These are phyloP conservation scores for Auricularia heimuer DNA, from an alignment of 768 basidiomycete species.

Conservation along the genomic window DNA sequence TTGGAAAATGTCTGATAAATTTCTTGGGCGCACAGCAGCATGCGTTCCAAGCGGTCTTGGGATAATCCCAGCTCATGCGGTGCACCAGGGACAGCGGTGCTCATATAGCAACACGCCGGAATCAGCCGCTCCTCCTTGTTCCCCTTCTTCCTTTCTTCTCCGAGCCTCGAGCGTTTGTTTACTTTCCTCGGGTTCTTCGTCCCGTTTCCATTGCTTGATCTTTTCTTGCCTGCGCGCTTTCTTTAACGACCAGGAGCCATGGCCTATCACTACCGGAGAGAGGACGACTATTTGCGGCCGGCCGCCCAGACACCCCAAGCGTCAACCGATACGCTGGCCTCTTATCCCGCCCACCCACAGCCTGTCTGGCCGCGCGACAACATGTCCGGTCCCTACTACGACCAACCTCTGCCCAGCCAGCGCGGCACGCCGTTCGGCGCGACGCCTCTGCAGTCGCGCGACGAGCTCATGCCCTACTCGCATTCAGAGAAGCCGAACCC, in stretches of 20 bases:
- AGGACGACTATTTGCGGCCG: neutral
- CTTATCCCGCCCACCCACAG: neutral
- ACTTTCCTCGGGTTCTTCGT: neutral
- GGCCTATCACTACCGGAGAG: neutral
- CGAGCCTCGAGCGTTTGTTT: neutral
- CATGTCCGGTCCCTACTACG: neutral
- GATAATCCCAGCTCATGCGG: too few species aligned
- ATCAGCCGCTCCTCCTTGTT: too few species aligned
- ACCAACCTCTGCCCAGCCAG: neutral
- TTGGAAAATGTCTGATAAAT: too few species aligned
- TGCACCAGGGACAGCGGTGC: too few species aligned
- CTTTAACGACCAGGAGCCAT: neutral
- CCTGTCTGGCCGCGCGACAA: neutral
- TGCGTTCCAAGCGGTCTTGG: too few species aligned
- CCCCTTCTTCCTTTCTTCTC: too few species aligned
- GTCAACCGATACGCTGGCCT: neutral
- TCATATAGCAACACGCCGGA: too few species aligned
- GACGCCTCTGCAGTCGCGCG: neutral
- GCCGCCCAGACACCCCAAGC: neutral
- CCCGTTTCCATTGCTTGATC: neutral
- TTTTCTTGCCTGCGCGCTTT: neutral
- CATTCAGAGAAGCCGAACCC: neutral
- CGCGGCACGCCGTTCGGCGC: neutral
- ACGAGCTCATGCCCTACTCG: neutral
- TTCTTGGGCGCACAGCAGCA: too few species aligned